A percentile compares a stretch with the other conserved stretches of the same genome.
Evolutionary conservation across 495 filamentous ascomycete genomes (phyloP).

Genomic region (Penicillium arizonense): DNA sequence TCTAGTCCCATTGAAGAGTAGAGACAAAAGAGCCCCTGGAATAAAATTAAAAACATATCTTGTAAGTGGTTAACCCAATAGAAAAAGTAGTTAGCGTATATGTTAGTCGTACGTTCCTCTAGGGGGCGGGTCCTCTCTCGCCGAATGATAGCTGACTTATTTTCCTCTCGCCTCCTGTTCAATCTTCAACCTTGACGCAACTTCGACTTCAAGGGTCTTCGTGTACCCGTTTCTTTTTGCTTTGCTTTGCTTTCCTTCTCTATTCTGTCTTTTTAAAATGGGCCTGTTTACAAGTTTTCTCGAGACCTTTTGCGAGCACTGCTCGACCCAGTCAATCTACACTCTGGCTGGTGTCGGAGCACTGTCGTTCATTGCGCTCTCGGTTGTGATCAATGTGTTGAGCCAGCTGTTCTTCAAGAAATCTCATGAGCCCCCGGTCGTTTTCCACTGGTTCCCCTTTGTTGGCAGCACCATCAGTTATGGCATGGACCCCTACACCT

Average conservation of each 20-base stretch:
- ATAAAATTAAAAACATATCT: no score
- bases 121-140: slow-evolving; percentile 19
- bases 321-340: slow-evolving; percentile 37
- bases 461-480: slow-evolving; percentile 63
- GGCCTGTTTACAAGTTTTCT: slow-evolving; percentile 39
- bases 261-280: slow-evolving; percentile 22
- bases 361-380: slow-evolving; percentile 33
- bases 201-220: slow-evolving; percentile 4
- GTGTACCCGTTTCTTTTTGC: background rate
- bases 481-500: slow-evolving; percentile 63
- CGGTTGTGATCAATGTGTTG: slow-evolving; percentile 60
- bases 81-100: no score
- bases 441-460: slow-evolving; percentile 64
- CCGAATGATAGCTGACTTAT: slow-evolving; percentile 29
- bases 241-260: background rate
- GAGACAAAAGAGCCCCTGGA: no score
- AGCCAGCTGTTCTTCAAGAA: slow-evolving; percentile 70
- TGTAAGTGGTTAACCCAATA: no score
- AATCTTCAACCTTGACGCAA: slow-evolving; percentile 14
- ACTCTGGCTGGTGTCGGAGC: slow-evolving; percentile 26
- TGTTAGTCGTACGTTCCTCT: background rate
- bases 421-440: slow-evolving; percentile 58
- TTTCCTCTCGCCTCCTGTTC: slow-evolving; percentile 11
- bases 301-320: slow-evolving; percentile 37
- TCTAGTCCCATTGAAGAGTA: no score